These are phyloP conservation scores for Mariannaea elegans DNA, from an alignment of 2,329 filamentous ascomycete species.

Conservation along the genomic window DNA sequence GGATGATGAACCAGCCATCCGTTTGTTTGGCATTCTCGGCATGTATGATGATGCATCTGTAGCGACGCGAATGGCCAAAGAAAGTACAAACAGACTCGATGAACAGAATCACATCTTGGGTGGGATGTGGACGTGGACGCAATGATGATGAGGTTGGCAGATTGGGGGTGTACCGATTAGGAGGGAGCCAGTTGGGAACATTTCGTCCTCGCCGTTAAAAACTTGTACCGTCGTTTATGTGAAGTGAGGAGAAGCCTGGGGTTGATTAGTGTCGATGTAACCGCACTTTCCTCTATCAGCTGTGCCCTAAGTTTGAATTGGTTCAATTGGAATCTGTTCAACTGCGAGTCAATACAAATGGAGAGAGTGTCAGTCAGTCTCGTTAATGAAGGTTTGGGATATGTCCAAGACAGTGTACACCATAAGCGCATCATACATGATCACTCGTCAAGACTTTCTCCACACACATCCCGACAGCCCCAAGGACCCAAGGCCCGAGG, in stretches of 20 bases:
- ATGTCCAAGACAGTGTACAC: not conserved
- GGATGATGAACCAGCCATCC: not conserved
- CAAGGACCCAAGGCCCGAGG: not conserved
- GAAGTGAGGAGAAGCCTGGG: not conserved
- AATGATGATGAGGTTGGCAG: not conserved
- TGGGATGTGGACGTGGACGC: not conserved
- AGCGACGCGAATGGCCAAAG: not conserved
- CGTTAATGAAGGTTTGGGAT: not conserved
- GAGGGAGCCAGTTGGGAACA: not conserved
- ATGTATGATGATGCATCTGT: not conserved
- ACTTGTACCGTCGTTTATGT: not conserved
- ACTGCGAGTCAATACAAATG: not conserved
- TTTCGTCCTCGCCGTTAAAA: not conserved
- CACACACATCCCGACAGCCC: slow-evolving; percentile 10
- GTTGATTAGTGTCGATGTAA: slow-evolving; percentile 11
- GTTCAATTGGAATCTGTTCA: not conserved
- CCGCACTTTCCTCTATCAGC: not conserved
- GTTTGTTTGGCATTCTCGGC: not conserved
- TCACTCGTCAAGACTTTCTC: slow-evolving; percentile 1
- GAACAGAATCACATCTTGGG: too few relatives aligned
- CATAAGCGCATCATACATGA: slow-evolving; percentile 18
- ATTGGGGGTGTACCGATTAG: not conserved
- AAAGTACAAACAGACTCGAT: too few relatives aligned
- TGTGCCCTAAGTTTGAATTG: not conserved
- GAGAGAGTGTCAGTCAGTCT: too few relatives aligned